These are phyloP conservation scores for Begonia fuchsioides DNA, from an alignment of 306 rosid genomes.

Conservation along the genomic window DNA sequence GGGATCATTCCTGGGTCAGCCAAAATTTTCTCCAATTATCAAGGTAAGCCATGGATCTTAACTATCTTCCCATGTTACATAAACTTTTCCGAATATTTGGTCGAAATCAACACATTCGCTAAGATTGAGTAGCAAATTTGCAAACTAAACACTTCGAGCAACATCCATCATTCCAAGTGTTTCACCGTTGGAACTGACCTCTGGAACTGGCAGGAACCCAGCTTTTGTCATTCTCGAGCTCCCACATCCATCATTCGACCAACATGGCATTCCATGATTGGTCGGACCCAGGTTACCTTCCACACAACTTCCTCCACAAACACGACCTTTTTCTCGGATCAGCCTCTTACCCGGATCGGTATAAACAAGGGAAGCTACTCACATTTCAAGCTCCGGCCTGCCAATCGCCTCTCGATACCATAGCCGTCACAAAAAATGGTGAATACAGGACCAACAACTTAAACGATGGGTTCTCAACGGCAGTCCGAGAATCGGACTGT, in stretches of 20 bases:
- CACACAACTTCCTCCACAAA: conserved; percentile 15
- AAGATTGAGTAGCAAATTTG: too few species aligned
- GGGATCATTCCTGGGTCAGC: conserved; percentile 36
- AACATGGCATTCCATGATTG: conserved; percentile 37
- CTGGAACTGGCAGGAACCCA: conserved; percentile 44
- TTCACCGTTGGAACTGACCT: neutral
- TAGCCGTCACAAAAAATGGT: conserved; percentile 30
- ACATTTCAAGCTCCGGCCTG: conserved; percentile 22
- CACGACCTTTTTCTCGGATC: conserved; percentile 5
- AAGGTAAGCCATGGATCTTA: conserved; percentile 33
- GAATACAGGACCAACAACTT: conserved; percentile 16
- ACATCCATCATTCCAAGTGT: too few species aligned
- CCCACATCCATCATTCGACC: conserved; percentile 22
- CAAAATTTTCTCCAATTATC: conserved; percentile 44
- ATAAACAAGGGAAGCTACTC: conserved; percentile 33
- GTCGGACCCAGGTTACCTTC: conserved; percentile 37
- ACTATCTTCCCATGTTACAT: neutral
- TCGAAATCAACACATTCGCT: too few species aligned
- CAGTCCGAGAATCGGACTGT: conserved; percentile 45
- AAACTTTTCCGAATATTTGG: too few species aligned
- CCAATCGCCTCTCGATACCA: conserved; percentile 26
- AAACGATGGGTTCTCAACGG: conserved; percentile 30
- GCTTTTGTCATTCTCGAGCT: conserved; percentile 41
- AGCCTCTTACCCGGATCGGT: conserved; percentile 14
- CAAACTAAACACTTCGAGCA: too few species aligned